These are phyloP conservation scores for Starmerella khaoyaiensis DNA, from an alignment of 805 yeast species.

Conservation along the genomic window DNA sequence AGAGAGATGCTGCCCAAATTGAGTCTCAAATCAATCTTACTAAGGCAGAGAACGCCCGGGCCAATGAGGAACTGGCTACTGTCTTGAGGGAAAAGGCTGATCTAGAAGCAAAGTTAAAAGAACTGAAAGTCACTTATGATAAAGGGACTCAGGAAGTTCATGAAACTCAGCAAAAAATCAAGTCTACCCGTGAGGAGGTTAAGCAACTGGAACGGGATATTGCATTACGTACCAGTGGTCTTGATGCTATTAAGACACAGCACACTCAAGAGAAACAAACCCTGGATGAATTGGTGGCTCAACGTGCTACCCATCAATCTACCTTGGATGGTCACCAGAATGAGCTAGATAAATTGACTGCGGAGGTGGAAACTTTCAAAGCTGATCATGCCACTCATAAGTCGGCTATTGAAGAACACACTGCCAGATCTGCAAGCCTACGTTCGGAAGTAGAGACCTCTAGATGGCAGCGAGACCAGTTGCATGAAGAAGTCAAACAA, in stretches of 20 bases:
- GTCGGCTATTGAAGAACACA: constrained; percentile 13
- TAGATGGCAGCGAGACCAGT: constrained; percentile 8
- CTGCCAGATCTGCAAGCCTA: constrained; percentile 2
- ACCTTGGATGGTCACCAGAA: no score
- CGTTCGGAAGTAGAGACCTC: constrained; percentile 8
- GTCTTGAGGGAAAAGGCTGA: constrained; percentile 55
- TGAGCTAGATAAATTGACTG: neutral
- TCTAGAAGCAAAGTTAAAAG: constrained; percentile 56
- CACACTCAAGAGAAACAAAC: constrained; percentile 10
- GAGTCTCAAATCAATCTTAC: constrained; percentile 8
- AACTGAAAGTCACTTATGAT: constrained; percentile 58
- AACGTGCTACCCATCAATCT: constrained; percentile 10
- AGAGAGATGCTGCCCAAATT: neutral
- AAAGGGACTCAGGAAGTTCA: constrained; percentile 65
- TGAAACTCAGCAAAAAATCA: constrained; percentile 48
- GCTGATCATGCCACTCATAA: constrained; percentile 3
- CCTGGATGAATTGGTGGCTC: constrained; percentile 1
- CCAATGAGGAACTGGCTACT: constrained; percentile 64
- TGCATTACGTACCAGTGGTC: constrained; percentile 21
- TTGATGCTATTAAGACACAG: constrained; percentile 21
- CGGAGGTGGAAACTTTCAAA: neutral
- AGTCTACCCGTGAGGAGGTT: constrained; percentile 45
- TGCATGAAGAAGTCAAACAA: constrained; percentile 16
- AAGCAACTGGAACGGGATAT: constrained; percentile 22
- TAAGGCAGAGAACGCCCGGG: constrained; percentile 25